A percentile compares a stretch with the other conserved stretches of the same genome.
Evolutionary conservation across 1,284 basidiomycete species (phyloP).

Genomic region (Tylopilus orsonianus): DNA sequence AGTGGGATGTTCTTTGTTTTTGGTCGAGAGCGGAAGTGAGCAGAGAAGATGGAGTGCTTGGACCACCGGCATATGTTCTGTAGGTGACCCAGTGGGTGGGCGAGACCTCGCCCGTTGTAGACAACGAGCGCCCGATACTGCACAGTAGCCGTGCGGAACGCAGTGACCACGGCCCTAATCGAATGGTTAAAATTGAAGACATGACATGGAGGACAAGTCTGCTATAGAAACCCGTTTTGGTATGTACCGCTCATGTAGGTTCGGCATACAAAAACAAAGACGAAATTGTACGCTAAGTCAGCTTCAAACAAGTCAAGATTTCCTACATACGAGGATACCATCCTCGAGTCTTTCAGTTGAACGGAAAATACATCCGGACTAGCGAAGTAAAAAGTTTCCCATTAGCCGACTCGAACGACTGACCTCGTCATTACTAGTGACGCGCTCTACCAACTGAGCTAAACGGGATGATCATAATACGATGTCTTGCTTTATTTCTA

Average conservation of each 20-base stretch:
- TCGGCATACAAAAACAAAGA: slow-evolving; percentile 1
- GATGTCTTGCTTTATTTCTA: no score
- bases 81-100: background rate
- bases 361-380: no score
- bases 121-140: background rate
- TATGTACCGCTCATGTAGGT: background rate
- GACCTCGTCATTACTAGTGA: slow-evolving; percentile 59
- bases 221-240: background rate
- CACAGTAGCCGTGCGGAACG: slow-evolving; percentile 2
- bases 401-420: slow-evolving; percentile 53
- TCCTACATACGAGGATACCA: no score
- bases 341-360: no score
- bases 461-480: slow-evolving; percentile 40
- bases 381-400: slow-evolving; percentile 39
- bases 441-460: slow-evolving; percentile 63
- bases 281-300: no score
- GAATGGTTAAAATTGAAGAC: slow-evolving; percentile 11
- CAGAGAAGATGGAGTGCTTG: slow-evolving; percentile 50
- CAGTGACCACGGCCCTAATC: slow-evolving; percentile 10
- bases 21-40: slow-evolving; percentile 69
- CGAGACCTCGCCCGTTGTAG: background rate
- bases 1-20: slow-evolving; percentile 41
- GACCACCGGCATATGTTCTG: slow-evolving; percentile 51
- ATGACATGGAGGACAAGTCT: slow-evolving; percentile 15
- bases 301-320: no score